Evolutionary conservation across 2,329 filamentous ascomycete species (phyloP).

Genomic region (Lasiodiplodia sp.): DNA sequence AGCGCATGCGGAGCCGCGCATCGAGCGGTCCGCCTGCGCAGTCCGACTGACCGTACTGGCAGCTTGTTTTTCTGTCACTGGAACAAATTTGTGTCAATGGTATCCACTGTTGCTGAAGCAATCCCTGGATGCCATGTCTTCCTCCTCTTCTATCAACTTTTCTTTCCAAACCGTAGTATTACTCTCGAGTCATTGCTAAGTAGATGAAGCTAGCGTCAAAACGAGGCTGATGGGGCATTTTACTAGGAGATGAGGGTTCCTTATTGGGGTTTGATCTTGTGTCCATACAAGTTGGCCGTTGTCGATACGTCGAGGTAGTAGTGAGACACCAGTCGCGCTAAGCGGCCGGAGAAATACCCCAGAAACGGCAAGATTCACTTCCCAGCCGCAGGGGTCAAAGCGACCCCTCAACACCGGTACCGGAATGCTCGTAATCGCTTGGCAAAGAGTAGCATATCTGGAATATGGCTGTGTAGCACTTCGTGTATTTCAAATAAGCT

Average conservation of each 20-base stretch:
- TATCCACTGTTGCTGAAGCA: neutral
- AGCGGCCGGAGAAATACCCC: neutral
- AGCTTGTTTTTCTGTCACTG: neutral
- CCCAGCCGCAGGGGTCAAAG: too few relatives aligned
- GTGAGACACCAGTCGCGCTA: neutral
- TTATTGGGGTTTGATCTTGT: too few relatives aligned
- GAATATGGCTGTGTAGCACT: neutral
- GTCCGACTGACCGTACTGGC: neutral
- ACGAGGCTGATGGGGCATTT: too few relatives aligned
- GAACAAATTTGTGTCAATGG: neutral
- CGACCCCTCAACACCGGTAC: neutral
- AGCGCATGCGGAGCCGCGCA: neutral
- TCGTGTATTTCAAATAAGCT: neutral
- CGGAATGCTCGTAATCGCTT: neutral
- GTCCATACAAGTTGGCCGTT: neutral
- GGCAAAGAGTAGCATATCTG: neutral
- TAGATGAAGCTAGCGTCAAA: neutral
- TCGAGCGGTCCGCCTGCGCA: too few relatives aligned
- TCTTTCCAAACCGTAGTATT: neutral
- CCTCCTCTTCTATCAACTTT: neutral
- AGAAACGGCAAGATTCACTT: neutral
- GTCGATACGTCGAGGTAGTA: neutral
- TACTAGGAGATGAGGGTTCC: too few relatives aligned
- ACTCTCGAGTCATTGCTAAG: neutral
- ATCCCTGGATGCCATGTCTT: neutral